A percentile compares a stretch with the other conserved stretches of the same genome.
These are phyloP conservation scores for Tilletiopsis washingtonensis DNA, from an alignment of 1,284 basidiomycete species.

Conservation along the genomic window DNA sequence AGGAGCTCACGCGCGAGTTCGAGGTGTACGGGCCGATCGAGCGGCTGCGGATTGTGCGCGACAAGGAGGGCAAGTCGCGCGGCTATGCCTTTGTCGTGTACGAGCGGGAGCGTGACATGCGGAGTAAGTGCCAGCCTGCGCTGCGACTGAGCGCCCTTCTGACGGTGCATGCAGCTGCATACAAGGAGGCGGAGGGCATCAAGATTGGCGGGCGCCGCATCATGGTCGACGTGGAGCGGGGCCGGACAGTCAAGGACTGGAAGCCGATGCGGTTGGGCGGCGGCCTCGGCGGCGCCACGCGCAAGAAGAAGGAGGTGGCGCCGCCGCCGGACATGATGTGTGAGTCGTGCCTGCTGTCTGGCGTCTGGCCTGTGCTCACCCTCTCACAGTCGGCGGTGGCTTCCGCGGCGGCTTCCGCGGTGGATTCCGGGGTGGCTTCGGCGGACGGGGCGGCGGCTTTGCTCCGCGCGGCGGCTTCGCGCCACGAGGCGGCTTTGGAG, in stretches of 20 bases:
- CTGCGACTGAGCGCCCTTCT: neutral
- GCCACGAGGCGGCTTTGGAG: neutral
- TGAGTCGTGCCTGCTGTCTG: neutral
- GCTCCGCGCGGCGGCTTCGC: slow-evolving; percentile 1
- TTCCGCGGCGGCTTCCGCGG: slow-evolving; percentile 39
- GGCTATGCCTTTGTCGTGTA: slow-evolving; percentile 97
- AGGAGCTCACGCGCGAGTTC: slow-evolving; percentile 85
- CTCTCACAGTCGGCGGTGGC: slow-evolving; percentile 1
- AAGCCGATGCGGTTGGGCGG: slow-evolving; percentile 91
- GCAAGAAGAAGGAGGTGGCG: slow-evolving; percentile 25
- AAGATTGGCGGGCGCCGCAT: slow-evolving; percentile 91
- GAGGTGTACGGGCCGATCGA: slow-evolving; percentile 92
- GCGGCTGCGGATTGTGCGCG: slow-evolving; percentile 77
- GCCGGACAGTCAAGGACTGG: slow-evolving; percentile 96
- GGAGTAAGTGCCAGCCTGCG: slow-evolving; percentile 1
- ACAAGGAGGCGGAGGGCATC: slow-evolving; percentile 97
- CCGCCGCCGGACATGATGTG: neutral
- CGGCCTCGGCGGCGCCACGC: slow-evolving; percentile 79
- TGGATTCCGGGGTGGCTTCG: slow-evolving; percentile 48
- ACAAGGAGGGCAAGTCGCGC: slow-evolving; percentile 68
- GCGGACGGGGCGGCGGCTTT: slow-evolving; percentile 26
- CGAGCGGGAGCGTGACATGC: slow-evolving; percentile 95
- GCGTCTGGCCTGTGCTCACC: neutral
- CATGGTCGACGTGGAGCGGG: slow-evolving; percentile 94
- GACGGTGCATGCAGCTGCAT: slow-evolving; percentile 54